A percentile compares a stretch with the other conserved stretches of the same genome.
Evolutionary conservation across 148 eudicot species (phyloP).

Genomic region (Limonium bicolor): DNA sequence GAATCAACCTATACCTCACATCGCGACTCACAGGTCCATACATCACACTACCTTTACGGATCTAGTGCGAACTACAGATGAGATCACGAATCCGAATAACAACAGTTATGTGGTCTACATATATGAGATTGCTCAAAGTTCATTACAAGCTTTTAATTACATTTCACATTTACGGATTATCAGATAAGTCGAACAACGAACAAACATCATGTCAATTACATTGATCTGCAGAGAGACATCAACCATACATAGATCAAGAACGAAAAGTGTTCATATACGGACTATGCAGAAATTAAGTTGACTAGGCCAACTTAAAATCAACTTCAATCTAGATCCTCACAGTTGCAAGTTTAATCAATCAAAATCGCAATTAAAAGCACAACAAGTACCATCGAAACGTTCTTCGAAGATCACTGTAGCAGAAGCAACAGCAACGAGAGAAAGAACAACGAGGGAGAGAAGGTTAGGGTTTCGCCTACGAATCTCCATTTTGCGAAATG

Average conservation of each 20-base stretch:
- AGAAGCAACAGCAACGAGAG: conserved; percentile 37
- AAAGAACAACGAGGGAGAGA: conserved; percentile 43
- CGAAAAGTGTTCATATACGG: too few species aligned
- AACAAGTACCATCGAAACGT: conserved; percentile 49
- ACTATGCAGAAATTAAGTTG: not conserved
- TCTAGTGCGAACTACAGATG: too few species aligned
- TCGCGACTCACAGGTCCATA: too few species aligned
- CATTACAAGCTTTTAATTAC: too few species aligned
- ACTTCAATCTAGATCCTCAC: not conserved
- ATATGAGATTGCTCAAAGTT: too few species aligned
- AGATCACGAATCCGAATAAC: too few species aligned
- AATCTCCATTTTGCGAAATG: conserved; percentile 41
- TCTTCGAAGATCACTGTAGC: conserved; percentile 78
- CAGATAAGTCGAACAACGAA: not conserved
- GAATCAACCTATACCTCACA: too few species aligned
- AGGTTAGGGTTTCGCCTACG: conserved; percentile 31
- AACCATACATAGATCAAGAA: not conserved
- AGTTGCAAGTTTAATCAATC: not conserved
- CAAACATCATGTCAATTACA: not conserved
- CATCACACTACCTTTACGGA: too few species aligned
- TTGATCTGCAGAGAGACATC: not conserved
- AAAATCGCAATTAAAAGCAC: not conserved
- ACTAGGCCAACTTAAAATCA: not conserved
- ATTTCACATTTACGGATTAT: too few species aligned
- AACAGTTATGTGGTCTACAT: too few species aligned